phyloP scores from a whole-genome alignment of 2,329 filamentous ascomycete genomes.

The Corinectria fuckeliana region DNA sequence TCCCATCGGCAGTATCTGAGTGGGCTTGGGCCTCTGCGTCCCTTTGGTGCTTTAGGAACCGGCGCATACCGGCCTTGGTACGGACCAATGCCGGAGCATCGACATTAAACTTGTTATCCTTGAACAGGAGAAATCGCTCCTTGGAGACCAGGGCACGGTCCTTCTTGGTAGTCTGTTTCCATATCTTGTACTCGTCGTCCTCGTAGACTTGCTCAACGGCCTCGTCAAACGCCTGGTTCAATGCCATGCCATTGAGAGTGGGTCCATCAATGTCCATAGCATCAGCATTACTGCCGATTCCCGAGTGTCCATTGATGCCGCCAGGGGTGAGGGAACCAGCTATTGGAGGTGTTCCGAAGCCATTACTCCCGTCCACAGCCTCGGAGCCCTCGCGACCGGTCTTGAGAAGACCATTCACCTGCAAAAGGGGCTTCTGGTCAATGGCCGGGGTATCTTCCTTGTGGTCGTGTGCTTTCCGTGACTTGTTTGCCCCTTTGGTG shows the following conservation, averaged over 20 bases:
- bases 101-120: constrained; percentile 79
- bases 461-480: constrained; percentile 76
- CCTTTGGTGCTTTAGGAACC: constrained; percentile 81
- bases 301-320: constrained; percentile 70
- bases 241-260: constrained; percentile 69
- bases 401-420: constrained; percentile 69
- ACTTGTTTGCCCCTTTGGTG: constrained; percentile 79
- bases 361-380: constrained; percentile 78
- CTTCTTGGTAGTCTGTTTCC: constrained; percentile 99
- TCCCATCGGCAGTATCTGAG: constrained; percentile 47
- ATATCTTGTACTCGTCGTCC: constrained; percentile 95
- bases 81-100: constrained; percentile 89
- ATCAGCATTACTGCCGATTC: constrained; percentile 77
- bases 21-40: constrained; percentile 63
- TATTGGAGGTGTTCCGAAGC: constrained; percentile 81
- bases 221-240: constrained; percentile 69
- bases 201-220: constrained; percentile 79
- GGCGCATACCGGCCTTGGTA: constrained; percentile 86
- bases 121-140: constrained; percentile 85
- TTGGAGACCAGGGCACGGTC: constrained; percentile 87
- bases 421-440: constrained; percentile 76
- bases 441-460: constrained; percentile 80
- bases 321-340: constrained; percentile 79
- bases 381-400: constrained; percentile 76
- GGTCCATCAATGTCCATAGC: constrained; percentile 86